Percentiles rank a stretch among this genome's conserved stretches.
Conservation (phyloP, 2,329 filamentous ascomycete species). For the Teratosphaeria gauchensis region DNA sequence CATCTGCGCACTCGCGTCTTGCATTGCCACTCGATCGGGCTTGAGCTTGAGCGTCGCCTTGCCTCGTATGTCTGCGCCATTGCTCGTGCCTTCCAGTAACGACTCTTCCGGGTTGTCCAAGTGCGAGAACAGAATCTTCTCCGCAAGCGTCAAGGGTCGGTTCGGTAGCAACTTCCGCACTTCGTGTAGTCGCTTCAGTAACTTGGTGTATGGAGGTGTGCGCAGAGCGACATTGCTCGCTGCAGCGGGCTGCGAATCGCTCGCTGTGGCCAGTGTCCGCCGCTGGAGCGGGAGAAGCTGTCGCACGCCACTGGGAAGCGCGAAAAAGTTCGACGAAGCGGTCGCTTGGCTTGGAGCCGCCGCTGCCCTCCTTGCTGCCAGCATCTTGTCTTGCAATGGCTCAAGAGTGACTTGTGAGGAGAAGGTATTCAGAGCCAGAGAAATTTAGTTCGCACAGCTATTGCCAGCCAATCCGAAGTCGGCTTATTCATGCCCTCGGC, state of each 20-base stretch:
- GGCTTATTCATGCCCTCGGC: not conserved
- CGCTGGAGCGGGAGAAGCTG: conserved; percentile 14
- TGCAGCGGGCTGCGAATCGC: conserved; percentile 10
- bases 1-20: conserved; percentile 98
- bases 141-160: conserved; percentile 69
- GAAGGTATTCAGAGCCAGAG: not conserved
- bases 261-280: conserved; percentile 24
- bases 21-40: conserved; percentile 96
- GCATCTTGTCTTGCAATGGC: not conserved
- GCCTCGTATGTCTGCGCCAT: conserved; percentile 75
- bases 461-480: not conserved
- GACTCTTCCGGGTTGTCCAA: conserved; percentile 83
- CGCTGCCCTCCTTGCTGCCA: not conserved
- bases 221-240: conserved; percentile 39
- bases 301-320: conserved; percentile 5
- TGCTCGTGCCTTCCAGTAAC: conserved; percentile 69
- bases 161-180: conserved; percentile 60
- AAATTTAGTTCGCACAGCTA: not conserved
- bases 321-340: not conserved
- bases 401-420: not conserved
- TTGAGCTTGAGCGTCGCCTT: conserved; percentile 92
- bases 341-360: not conserved
- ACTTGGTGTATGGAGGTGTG: conserved; percentile 71
- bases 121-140: conserved; percentile 98
- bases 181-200: conserved; percentile 65